Evolutionary conservation across 345 rosid species (phyloP), one percentile per base, ranked within the genome.

Genomic region (Orychophragmus violaceus): DNA sequence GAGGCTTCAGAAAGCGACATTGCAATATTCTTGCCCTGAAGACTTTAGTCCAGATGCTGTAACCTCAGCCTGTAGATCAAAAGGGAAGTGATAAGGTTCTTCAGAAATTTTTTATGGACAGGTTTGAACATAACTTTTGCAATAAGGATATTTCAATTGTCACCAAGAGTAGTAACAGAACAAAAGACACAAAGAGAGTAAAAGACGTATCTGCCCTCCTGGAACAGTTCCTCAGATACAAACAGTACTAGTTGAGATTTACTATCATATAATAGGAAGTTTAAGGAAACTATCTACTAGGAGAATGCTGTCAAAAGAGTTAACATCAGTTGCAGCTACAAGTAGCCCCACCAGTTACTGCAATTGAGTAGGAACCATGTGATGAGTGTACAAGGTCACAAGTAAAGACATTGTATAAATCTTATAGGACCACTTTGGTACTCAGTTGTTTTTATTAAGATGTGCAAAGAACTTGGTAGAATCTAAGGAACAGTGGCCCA

Each of bases 401-500:
- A 82, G 75, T 76, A 85, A 80, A 81, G 86, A 85, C 84, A 70
- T 39, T 53, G 46, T 5, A 18, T 17, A 58, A 59, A 72, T 64
- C 53, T 74, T n/a, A 72, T n/a, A 63, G 90, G 90, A 90, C 97
- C 97, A 90, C 89, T 68, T 53, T 32, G 41, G 66, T 63, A 42
- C 55, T 62, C 28, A 53, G 64, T 44, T 66, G 39, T 64, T 32
- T 66, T 39, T 60, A n/a, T 32, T 6, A 77, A 59, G 71, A 69
- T 45, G 52, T 69, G 68, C 64, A 77, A 72, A 72, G 77, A 66
- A 25, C 82, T 72, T 74, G 17, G 74, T 76, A 80, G 88, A 81
- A 76, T 78, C 82, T 77, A 79, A 85, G 84, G 78, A 80, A 82
- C 83, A 76, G 72, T 79, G 86, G 81, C 79, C 84, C 95, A 85